Conservation (phyloP, 1,139 yeast species). For the Candida neerlandica region DNA sequence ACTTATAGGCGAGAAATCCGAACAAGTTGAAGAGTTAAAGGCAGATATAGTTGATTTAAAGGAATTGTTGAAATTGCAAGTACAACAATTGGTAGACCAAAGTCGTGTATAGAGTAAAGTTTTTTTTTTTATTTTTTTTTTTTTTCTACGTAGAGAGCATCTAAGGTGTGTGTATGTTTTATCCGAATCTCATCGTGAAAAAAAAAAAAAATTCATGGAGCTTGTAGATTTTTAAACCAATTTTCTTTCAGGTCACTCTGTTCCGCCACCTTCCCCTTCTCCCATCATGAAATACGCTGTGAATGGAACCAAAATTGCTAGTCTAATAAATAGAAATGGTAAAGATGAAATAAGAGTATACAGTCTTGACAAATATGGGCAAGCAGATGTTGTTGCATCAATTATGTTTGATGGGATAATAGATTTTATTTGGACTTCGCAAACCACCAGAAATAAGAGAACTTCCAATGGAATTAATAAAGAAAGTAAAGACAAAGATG, state of each 20-base stretch:
- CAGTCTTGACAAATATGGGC: conserved; percentile 16
- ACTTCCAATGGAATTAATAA: conserved; percentile 4
- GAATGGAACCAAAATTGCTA: conserved; percentile 28
- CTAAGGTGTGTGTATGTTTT: no score
- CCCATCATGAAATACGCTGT: conserved; percentile 5
- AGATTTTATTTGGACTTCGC: conserved; percentile 20
- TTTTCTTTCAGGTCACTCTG: not conserved
- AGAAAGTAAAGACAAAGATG: conserved; percentile 3
- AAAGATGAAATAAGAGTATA: conserved; percentile 41
- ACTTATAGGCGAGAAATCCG: conserved; percentile 86
- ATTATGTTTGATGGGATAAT: conserved; percentile 22
- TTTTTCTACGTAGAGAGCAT: conserved; percentile 1
- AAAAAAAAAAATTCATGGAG: conserved; percentile 8
- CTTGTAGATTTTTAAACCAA: not conserved
- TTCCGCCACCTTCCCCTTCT: not conserved
- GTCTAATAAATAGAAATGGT: conserved; percentile 33
- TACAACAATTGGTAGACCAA: conserved; percentile 75
- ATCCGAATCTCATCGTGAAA: conserved; percentile 5
- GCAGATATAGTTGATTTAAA: conserved; percentile 91
- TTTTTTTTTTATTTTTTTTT: not conserved
- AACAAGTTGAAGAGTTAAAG: conserved; percentile 76
- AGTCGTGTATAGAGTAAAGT: conserved; percentile 5
- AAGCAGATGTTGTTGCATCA: conserved; percentile 7
- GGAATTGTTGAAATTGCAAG: conserved; percentile 78
- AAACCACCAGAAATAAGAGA: conserved; percentile 19